Conservation (phyloP, 2,329 filamentous ascomycete species). For the Didymella glomerata region DNA sequence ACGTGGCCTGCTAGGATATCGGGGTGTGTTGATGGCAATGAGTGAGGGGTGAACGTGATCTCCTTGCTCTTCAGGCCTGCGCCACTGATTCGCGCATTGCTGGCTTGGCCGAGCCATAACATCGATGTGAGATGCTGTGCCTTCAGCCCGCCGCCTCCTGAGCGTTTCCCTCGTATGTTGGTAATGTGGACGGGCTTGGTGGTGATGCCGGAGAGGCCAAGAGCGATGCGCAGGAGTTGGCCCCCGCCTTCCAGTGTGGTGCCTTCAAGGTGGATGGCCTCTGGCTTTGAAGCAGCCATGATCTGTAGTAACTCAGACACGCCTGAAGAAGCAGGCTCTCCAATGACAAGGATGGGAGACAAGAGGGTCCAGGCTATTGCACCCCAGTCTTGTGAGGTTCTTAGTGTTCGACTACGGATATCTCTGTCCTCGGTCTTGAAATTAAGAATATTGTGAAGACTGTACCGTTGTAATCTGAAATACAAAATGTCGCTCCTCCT, state of each 20-base stretch:
- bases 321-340: background rate
- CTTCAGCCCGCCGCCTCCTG: conserved; percentile 63
- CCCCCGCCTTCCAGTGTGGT: conserved; percentile 69
- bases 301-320: background rate
- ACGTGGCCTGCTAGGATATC: conserved; percentile 40
- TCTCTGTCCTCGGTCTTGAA: no score
- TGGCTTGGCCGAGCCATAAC: conserved; percentile 61
- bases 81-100: conserved; percentile 54
- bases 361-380: no score
- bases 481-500: background rate
- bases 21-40: background rate
- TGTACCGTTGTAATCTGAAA: background rate
- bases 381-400: no score
- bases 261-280: conserved; percentile 57
- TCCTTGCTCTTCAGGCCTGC: conserved; percentile 55
- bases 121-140: conserved; percentile 65
- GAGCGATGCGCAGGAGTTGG: conserved; percentile 66
- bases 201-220: conserved; percentile 64
- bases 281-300: conserved; percentile 20
- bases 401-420: background rate
- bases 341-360: background rate
- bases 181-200: conserved; percentile 59
- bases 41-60: conserved; percentile 48
- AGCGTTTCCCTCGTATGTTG: conserved; percentile 63
- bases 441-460: background rate